Evolutionary conservation across 257 asterid genomes (phyloP), one percentile per base, ranked within the genome.

Genomic region (Nicotiana otophora): DNA sequence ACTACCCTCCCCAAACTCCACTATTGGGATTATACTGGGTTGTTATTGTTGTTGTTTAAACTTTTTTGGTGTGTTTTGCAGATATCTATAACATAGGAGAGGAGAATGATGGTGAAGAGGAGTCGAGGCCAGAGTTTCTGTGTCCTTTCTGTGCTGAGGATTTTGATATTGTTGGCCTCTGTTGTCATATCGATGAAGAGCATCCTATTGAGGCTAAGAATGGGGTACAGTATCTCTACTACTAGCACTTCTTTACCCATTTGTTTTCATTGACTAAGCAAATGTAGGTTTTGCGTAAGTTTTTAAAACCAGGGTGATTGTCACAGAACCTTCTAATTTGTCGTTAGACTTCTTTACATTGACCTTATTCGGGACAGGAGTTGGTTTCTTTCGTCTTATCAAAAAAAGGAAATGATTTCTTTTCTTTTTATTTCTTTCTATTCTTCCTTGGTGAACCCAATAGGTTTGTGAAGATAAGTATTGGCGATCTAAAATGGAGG

Each of bases 121-220:
- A 88, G 86, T 82, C 51, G 33, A 88, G 87, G 84, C 88, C 94
- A 1, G 98, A 95, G 91, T 93, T 80, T 84, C 81, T 91, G 48
- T 95, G 99, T 80, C 98, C 98, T 20, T 91, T 93, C 84, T 95
- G 99, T 86, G 93, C 93, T 0, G 98, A 93, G 87, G 93, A 91
- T 72, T 93, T 90, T 81, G 99, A 95, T 85, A 89, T 93, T 77
- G 91, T 95, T 75, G 98, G 98, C 62, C 93, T 95, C 33, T 95
- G 97, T 81, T 95, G 99, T 85, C 99, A 93, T 86, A 84, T 95
- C 58, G 99, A 95, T 63, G 98, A 93, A 85, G 97, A 91, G 68
- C 99, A 95, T 77, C 84, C 97, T 16, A 28, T 92, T 31, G 96
- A 92, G 88, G 92, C 97, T 69, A 95, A 90, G 89, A 92, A 91